Percentiles rank a stretch among this genome's conserved stretches.
Conservation (phyloP, 1,284 basidiomycete species). For the Xanthoconium separans region DNA sequence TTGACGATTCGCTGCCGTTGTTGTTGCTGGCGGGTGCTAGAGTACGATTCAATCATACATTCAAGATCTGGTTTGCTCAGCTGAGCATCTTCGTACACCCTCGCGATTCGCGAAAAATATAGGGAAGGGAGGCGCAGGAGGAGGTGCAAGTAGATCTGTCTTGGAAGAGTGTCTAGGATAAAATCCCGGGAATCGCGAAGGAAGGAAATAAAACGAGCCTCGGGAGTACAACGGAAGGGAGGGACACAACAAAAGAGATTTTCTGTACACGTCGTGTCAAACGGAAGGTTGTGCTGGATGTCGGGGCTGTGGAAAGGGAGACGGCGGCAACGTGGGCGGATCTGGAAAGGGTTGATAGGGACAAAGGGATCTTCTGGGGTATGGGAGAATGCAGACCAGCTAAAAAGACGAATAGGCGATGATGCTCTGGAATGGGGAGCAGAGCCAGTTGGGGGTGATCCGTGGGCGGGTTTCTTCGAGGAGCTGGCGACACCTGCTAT, state of each 20-base stretch:
- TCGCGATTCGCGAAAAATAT: constrained; percentile 71
- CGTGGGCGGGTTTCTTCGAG: constrained; percentile 12
- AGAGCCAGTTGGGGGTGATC: constrained; percentile 25
- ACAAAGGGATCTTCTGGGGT: constrained; percentile 49
- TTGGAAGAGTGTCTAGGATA: constrained; percentile 48
- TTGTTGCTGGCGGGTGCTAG: constrained; percentile 13
- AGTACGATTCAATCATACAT: constrained; percentile 57
- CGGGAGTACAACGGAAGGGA: constrained; percentile 8
- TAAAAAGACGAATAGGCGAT: constrained; percentile 44
- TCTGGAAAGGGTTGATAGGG: constrained; percentile 45
- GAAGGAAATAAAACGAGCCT: constrained; percentile 15
- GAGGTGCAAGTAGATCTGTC: constrained; percentile 59
- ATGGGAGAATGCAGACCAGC: constrained; percentile 37
- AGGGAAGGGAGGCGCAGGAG: constrained; percentile 69
- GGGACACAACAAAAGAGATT: constrained; percentile 26
- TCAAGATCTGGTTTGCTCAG: constrained; percentile 71
- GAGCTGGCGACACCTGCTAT: constrained; percentile 3
- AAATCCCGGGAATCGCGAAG: constrained; percentile 27
- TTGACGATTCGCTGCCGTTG: constrained; percentile 15
- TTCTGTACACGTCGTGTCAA: constrained; percentile 26
- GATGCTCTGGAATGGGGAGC: constrained; percentile 41
- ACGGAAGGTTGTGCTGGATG: constrained; percentile 10
- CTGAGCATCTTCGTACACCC: constrained; percentile 72
- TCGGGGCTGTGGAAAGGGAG: constrained; percentile 26
- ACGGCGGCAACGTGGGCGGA: constrained; percentile 29